Base-by-base conservation (phyloP, 106 monocot species). In the Hemerocallis citrina region DNA sequence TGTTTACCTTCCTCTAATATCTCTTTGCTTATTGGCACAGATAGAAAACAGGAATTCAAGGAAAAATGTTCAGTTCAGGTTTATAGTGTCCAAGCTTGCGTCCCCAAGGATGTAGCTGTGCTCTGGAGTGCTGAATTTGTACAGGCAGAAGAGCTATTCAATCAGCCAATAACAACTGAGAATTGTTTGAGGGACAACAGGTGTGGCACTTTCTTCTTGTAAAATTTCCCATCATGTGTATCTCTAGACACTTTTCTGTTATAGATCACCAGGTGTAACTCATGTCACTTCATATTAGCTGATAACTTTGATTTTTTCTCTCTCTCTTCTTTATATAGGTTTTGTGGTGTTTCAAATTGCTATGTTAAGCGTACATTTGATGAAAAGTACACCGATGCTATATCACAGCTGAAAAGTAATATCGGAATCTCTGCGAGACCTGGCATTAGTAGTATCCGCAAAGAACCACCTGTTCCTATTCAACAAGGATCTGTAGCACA, bases 171-270 rank as follows among this genome's bases (percentile, higher is more conserved):
- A 40, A 64, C 62, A 45, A 50, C 61, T 52, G 79, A 81, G 30
- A 96, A 96, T 68, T 96, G 91, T 69, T 75, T 96, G 73, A 74
- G 96, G 55, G 86, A 96, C 62, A 96, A 96, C 62, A 84, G 96
- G 96, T 81, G 47, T 5, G 39, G 3, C 41, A 33, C 31, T 34
- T 21, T n/a, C n/a, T n/a, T n/a, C n/a, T 11, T 27, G 41, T 15
- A 41, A 6, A 59, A 20, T 25, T 29, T 48, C 29, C 23, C 4
- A 16, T 57, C 56, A 6, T 24, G 10, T 3, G 8, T 25, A 5
- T 25, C 1, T 24, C 13, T 40, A 3, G 13, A 21, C 15, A 33
- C 31, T 54, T 8, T 68, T 32, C 16, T 33, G 44, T 24, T 33
- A 6, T 34, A 57, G 57, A 4, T 45, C 28, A 27, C 25, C 10